Conservation (phyloP, 2,329 filamentous ascomycete species). For the Talaromyces amestolkiae region DNA sequence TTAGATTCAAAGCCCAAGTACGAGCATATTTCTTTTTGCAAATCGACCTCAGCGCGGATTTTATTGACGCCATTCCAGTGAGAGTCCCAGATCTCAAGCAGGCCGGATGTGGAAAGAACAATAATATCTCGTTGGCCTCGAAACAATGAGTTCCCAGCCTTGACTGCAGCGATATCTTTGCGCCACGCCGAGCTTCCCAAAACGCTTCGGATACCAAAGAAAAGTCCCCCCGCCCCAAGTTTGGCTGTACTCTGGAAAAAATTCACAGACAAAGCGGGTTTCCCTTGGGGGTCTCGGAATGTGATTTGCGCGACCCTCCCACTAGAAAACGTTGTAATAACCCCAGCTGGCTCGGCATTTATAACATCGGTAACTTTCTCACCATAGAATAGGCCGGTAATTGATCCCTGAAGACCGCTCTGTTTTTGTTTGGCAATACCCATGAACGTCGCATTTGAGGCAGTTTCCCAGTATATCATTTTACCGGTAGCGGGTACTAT, state of each 20-base stretch:
- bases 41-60: constrained; percentile 68
- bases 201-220: constrained; percentile 76
- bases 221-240: constrained; percentile 62
- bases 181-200: constrained; percentile 68
- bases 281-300: constrained; percentile 80
- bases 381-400: constrained; percentile 72
- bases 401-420: constrained; percentile 71
- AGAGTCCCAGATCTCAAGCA: constrained; percentile 81
- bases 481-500: constrained; percentile 80
- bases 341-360: constrained; percentile 82
- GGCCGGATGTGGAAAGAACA: constrained; percentile 72
- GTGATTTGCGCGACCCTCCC: constrained; percentile 84
- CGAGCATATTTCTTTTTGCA: constrained; percentile 51
- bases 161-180: constrained; percentile 77
- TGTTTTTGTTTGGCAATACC: constrained; percentile 80
- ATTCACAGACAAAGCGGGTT: constrained; percentile 74
- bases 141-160: constrained; percentile 66
- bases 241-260: constrained; percentile 62
- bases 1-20: constrained; percentile 29
- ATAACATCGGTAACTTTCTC: constrained; percentile 76
- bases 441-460: constrained; percentile 81
- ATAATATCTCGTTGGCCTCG: constrained; percentile 84
- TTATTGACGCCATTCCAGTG: constrained; percentile 83
- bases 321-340: constrained; percentile 78
- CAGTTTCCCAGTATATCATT: constrained; percentile 92